phyloP scores from a whole-genome alignment of 768 basidiomycete species.

The Leccinum uliginosum region DNA sequence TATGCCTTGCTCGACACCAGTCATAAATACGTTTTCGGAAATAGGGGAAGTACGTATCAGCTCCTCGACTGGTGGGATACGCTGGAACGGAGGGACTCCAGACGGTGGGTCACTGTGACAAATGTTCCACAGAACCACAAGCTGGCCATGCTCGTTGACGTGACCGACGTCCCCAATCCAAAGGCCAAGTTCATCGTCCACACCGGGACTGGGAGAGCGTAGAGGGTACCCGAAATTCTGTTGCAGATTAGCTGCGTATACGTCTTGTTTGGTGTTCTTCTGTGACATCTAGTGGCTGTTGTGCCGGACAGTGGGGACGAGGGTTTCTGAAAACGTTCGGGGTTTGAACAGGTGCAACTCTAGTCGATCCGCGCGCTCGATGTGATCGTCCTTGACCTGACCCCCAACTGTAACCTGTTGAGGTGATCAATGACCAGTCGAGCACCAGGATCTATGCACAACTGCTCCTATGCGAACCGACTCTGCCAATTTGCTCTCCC shows the following conservation, averaged over 20 bases:
- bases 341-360: not conserved
- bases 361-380: too few relatives aligned
- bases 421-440: too few relatives aligned
- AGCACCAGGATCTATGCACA: too few relatives aligned
- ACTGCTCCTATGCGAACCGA: too few relatives aligned
- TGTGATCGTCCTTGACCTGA: too few relatives aligned
- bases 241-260: not conserved
- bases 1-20: not conserved
- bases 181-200: not conserved
- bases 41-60: not conserved
- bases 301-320: not conserved
- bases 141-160: not conserved
- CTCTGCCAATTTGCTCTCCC: too few relatives aligned
- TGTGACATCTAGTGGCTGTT: not conserved
- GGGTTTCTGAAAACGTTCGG: not conserved
- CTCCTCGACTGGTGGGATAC: not conserved
- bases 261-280: not conserved
- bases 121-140: not conserved
- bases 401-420: too few relatives aligned
- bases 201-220: not conserved
- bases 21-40: not conserved
- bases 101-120: not conserved
- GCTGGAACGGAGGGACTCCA: not conserved
- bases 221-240: not conserved
- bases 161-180: not conserved